These are phyloP conservation scores for Thymus quinquecostatus DNA, from an alignment of 257 asterid genomes.

Conservation along the genomic window DNA sequence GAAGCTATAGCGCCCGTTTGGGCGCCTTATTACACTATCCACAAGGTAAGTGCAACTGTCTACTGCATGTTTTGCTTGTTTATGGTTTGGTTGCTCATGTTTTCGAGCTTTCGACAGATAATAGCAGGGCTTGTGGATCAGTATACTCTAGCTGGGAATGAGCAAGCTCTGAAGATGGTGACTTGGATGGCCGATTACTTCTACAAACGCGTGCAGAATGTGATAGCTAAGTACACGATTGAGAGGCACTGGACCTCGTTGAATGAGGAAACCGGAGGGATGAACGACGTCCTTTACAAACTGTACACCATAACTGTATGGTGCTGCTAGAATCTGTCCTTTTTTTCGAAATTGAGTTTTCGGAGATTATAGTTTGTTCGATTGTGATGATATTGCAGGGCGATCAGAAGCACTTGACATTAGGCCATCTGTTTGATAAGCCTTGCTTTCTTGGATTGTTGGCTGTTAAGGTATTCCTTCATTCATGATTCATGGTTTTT, in stretches of 20 bases:
- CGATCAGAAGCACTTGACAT: conserved; percentile 67
- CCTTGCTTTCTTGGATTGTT: conserved; percentile 90
- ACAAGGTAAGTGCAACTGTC: conserved; percentile 52
- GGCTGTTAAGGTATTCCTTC: conserved; percentile 65
- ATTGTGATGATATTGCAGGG: conserved; percentile 47
- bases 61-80: not conserved
- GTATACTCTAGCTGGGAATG: conserved; percentile 61
- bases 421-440: conserved; percentile 91
- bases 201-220: conserved; percentile 76
- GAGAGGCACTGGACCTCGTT: conserved; percentile 69
- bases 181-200: conserved; percentile 83
- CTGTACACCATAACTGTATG: conserved; percentile 71
- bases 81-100: not conserved
- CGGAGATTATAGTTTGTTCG: not conserved
- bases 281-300: conserved; percentile 86
- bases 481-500: not conserved
- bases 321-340: not conserved
- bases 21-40: conserved; percentile 98
- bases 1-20: conserved; percentile 75
- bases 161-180: conserved; percentile 59
- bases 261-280: conserved; percentile 93
- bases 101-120: conserved; percentile 44
- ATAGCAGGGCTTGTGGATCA: conserved; percentile 92
- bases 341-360: not conserved
- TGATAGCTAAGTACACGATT: conserved; percentile 57